Conservation (phyloP, 108 stramenopile species). For the Pseudonitzschia pungens region DNA sequence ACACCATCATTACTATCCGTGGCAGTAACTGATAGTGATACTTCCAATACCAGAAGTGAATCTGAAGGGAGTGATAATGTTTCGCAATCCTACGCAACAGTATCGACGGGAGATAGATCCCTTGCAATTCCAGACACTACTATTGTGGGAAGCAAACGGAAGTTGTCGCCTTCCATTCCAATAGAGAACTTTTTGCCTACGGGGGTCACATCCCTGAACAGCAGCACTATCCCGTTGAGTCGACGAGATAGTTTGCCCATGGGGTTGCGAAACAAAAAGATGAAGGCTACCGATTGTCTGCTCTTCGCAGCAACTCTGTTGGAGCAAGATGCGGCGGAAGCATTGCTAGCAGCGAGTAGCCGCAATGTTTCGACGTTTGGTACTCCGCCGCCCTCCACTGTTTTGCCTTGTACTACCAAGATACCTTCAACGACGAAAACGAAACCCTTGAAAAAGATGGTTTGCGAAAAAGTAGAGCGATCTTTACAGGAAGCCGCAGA, state of each 20-base stretch:
- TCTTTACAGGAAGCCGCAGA: neutral
- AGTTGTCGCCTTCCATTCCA: neutral
- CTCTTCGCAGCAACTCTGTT: slow-evolving; percentile 36
- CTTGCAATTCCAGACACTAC: neutral
- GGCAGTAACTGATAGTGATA: no score
- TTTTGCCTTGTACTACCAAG: neutral
- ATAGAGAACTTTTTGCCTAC: neutral
- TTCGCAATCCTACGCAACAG: neutral
- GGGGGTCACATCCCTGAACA: neutral
- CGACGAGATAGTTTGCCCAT: slow-evolving; percentile 12
- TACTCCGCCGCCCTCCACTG: neutral
- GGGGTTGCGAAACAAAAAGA: slow-evolving; percentile 36
- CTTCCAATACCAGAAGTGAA: neutral
- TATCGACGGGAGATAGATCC: neutral
- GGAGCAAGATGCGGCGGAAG: slow-evolving; percentile 11
- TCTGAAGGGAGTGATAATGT: no score
- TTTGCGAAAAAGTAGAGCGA: slow-evolving; percentile 9
- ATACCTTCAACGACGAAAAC: neutral
- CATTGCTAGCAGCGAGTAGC: neutral
- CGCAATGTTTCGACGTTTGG: neutral
- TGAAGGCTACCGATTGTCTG: slow-evolving; percentile 38
- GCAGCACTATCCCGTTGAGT: neutral
- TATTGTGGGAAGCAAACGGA: neutral
- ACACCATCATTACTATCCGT: neutral
- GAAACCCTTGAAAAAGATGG: neutral